These are phyloP conservation scores for Neonectria hederae DNA, from an alignment of 2,329 filamentous ascomycete genomes.

Conservation along the genomic window DNA sequence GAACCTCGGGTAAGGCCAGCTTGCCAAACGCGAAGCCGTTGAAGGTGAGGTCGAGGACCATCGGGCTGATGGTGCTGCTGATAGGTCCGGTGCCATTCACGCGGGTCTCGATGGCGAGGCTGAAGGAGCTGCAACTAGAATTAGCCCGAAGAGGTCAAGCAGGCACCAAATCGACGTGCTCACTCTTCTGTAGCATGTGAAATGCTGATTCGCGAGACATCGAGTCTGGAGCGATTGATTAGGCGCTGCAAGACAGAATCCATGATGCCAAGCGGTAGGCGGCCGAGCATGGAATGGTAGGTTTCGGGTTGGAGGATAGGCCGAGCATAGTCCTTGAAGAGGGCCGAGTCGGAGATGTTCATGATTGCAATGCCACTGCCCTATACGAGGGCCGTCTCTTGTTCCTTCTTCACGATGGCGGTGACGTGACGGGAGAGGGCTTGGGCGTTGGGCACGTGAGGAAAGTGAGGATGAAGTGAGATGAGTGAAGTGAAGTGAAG, in stretches of 20 bases:
- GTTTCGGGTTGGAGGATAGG: slow-evolving; percentile 27
- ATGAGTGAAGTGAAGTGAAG: neutral
- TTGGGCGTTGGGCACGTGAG: neutral
- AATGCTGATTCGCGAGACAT: slow-evolving; percentile 45
- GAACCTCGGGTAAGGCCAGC: slow-evolving; percentile 43
- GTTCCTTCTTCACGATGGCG: neutral
- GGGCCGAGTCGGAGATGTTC: slow-evolving; percentile 37
- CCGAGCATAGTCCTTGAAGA: slow-evolving; percentile 41
- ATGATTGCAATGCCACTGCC: slow-evolving; percentile 21
- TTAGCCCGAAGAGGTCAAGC: neutral
- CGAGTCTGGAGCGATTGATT: slow-evolving; percentile 40
- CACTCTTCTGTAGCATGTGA: slow-evolving; percentile 44
- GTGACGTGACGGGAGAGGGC: neutral
- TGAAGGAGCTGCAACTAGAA: slow-evolving; percentile 41
- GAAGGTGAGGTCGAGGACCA: slow-evolving; percentile 44
- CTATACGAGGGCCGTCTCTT: neutral
- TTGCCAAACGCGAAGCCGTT: slow-evolving; percentile 44
- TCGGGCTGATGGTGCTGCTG: slow-evolving; percentile 43
- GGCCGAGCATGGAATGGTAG: neutral
- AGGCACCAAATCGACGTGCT: slow-evolving; percentile 2
- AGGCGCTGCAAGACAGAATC: slow-evolving; percentile 44
- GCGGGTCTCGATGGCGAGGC: slow-evolving; percentile 43
- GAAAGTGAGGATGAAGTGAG: neutral
- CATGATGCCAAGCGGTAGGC: slow-evolving; percentile 32
- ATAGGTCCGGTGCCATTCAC: slow-evolving; percentile 45